phyloP scores from a whole-genome alignment of 768 basidiomycete species.

The Saitozyma sp. region DNA sequence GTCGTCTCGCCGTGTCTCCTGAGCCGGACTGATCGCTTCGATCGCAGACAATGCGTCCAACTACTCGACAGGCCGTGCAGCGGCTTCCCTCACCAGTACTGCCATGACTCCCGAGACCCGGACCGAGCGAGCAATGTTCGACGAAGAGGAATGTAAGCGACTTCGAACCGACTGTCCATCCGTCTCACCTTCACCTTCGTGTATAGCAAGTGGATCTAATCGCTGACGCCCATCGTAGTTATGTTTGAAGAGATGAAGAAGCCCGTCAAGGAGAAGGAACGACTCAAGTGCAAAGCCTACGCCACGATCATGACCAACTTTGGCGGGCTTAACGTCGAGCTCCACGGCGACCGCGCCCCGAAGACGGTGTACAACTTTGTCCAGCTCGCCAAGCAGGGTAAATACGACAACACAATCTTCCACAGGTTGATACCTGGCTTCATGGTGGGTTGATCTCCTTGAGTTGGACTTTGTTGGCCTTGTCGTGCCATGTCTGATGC shows the following conservation, averaged over 20 bases:
- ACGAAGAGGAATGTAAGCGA: conserved; percentile 79
- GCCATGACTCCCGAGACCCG: conserved; percentile 74
- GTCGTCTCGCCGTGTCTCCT: neutral
- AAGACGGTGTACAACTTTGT: conserved; percentile 99
- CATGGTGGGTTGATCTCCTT: conserved; percentile 64
- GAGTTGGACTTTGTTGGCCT: neutral
- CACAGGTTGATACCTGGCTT: conserved; percentile 92
- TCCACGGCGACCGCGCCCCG: conserved; percentile 63
- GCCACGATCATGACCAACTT: conserved; percentile 92
- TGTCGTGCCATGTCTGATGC: conserved; percentile 3
- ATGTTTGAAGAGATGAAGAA: conserved; percentile 95
- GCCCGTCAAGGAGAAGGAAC: conserved; percentile 83
- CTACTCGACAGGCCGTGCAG: conserved; percentile 70
- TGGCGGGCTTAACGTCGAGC: conserved; percentile 77
- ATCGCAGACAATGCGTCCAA: conserved; percentile 56
- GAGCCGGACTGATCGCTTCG: neutral
- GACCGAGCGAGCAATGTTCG: conserved; percentile 84
- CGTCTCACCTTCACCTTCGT: neutral
- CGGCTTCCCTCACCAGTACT: conserved; percentile 91
- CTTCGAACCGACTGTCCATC: neutral
- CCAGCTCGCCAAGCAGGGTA: conserved; percentile 84
- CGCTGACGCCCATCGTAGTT: conserved; percentile 50
- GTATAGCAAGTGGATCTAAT: neutral
- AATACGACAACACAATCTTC: conserved; percentile 86
- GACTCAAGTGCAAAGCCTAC: conserved; percentile 87